Base-by-base conservation (phyloP, 208 protist species). In the Trypanosoma mega region DNA sequence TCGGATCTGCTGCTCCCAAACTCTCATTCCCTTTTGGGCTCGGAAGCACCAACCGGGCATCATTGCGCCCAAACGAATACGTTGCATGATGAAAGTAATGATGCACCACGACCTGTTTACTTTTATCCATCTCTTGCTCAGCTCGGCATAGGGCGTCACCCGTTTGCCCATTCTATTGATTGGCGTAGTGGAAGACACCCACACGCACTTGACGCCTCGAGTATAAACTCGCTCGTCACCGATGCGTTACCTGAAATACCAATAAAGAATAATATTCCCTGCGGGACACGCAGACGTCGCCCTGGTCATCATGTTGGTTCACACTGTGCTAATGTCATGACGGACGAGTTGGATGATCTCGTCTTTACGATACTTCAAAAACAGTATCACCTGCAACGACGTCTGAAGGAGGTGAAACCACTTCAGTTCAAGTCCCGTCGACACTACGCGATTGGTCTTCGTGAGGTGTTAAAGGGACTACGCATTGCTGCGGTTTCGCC, bases 381-480 rank as follows among this genome's bases (percentile, higher is more conserved):
- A 9, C 68, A 87, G 26, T 86, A 84, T 63, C 58, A 68, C 16
- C 68, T 85, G 58, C 84, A 91, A 63, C 36, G 68, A 18, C 69
- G 74, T 16, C 62, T 85, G 52, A 71, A 64, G 29, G 49, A 81
- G 63, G 78, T 81, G 30, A 68, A 84, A 55, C 77, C 74, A 29
- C 51, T 87, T 47, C 74, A 83, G 51, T 82, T 85, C 46, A 80
- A 83, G 41, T 66, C 72, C 9, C 56, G 78, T n/a, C 62, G 71
- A 44, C 72, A 77, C 6, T 91, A 87, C 52, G 74, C 82, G 14
- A 73, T 74, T 18, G 84, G 84, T n/a, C 60, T 91, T 16, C 68
- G 77, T 12, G 80, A 91, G 43, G 80, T 72, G 18, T n/a, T 87
- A 39, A 82, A 80, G 66, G 72, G 43, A 36, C 62, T 87, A 3